phyloP scores from a whole-genome alignment of 2,329 filamentous ascomycete species.

The Phaeosphaeriaceae sp. region DNA sequence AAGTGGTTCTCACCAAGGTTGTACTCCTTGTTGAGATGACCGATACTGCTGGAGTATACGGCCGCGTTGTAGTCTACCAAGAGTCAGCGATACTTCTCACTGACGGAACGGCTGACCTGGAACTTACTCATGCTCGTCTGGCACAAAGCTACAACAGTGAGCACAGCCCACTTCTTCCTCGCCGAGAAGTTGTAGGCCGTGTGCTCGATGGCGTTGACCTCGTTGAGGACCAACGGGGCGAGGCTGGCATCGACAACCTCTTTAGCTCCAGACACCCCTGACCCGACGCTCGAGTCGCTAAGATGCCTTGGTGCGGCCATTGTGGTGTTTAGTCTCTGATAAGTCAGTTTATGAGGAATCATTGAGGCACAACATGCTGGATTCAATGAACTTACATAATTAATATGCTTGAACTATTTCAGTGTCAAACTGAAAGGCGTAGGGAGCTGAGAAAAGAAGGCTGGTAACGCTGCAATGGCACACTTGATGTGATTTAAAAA shows the following conservation, averaged over 20 bases:
- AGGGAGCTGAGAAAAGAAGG: too few relatives aligned
- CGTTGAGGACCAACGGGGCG: slow-evolving; percentile 18
- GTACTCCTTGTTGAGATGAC: slow-evolving; percentile 65
- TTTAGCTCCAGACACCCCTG: background rate
- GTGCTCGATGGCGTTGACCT: slow-evolving; percentile 25
- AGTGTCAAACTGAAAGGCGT: too few relatives aligned
- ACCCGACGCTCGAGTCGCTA: slow-evolving; percentile 9
- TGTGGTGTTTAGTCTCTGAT: background rate
- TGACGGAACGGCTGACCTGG: slow-evolving; percentile 44
- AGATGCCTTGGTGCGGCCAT: slow-evolving; percentile 10
- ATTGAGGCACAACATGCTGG: background rate
- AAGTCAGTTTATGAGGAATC: background rate
- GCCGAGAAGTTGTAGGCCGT: slow-evolving; percentile 54
- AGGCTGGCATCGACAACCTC: background rate
- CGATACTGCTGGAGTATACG: slow-evolving; percentile 60
- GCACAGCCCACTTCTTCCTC: slow-evolving; percentile 60
- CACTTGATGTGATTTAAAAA: too few relatives aligned
- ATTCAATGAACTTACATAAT: background rate
- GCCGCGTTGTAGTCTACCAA: slow-evolving; percentile 60
- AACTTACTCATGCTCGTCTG: slow-evolving; percentile 58
- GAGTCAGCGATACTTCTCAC: slow-evolving; percentile 41
- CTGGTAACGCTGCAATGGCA: too few relatives aligned
- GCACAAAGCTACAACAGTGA: slow-evolving; percentile 60
- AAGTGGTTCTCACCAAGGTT: slow-evolving; percentile 27
- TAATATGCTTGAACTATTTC: too few relatives aligned